These are phyloP conservation scores for Fusarium vanettenii DNA, from an alignment of 2,329 filamentous ascomycete genomes.

Conservation along the genomic window DNA sequence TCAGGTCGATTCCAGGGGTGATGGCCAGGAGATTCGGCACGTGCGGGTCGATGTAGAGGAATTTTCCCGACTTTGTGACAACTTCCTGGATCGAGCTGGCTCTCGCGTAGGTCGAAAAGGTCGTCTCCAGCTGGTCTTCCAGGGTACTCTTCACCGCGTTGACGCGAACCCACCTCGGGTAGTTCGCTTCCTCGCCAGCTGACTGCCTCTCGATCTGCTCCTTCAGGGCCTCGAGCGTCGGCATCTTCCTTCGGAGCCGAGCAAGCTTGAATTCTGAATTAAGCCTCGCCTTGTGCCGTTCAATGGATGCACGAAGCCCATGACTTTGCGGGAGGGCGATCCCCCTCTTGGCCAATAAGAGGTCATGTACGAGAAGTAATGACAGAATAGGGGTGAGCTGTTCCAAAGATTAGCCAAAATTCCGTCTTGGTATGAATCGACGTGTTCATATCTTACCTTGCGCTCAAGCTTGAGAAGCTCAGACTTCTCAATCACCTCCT, in stretches of 20 bases:
- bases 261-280: slow-evolving; percentile 85
- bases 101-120: slow-evolving; percentile 73
- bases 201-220: slow-evolving; percentile 65
- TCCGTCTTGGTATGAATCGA: neutral
- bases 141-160: slow-evolving; percentile 82
- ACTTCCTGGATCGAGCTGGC: slow-evolving; percentile 69
- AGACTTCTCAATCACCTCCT: slow-evolving; percentile 88
- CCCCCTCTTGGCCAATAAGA: slow-evolving; percentile 83
- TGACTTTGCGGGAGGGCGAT: slow-evolving; percentile 85
- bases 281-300: slow-evolving; percentile 84
- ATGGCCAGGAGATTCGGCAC: slow-evolving; percentile 87
- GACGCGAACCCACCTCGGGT: slow-evolving; percentile 92
- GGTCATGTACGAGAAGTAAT: slow-evolving; percentile 86
- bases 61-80: slow-evolving; percentile 57
- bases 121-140: slow-evolving; percentile 77
- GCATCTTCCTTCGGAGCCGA: slow-evolving; percentile 76
- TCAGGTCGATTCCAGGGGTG: slow-evolving; percentile 77
- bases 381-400: slow-evolving; percentile 85
- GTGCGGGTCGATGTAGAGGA: slow-evolving; percentile 80
- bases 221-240: slow-evolving; percentile 74
- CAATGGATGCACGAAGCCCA: slow-evolving; percentile 79
- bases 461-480: slow-evolving; percentile 82
- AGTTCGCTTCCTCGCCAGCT: slow-evolving; percentile 63
- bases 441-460: slow-evolving; percentile 69
- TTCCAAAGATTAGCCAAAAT: neutral